Percentiles rank a stretch among this genome's conserved stretches.
Evolutionary conservation across 148 eudicot genomes (phyloP).

Genomic region (Cornus florida): DNA sequence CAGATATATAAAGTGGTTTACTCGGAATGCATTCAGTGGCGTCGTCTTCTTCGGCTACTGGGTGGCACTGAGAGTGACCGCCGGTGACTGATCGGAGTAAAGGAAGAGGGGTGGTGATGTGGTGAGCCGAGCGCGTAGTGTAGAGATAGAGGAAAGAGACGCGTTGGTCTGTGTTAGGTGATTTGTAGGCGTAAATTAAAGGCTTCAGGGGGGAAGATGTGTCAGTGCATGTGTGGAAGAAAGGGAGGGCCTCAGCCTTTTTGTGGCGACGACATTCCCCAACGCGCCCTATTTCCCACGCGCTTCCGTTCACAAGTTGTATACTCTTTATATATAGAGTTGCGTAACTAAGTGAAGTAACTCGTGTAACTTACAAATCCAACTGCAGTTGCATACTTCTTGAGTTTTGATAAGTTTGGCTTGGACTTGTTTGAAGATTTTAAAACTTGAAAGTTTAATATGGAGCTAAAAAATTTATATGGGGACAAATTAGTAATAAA

Average conservation of each 20-base stretch:
- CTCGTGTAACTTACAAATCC: too few species aligned
- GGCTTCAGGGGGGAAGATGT: slow-evolving; percentile 7
- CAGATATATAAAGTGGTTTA: neutral
- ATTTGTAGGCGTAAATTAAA: neutral
- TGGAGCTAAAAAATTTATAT: too few species aligned
- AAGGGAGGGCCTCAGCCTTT: slow-evolving; percentile 13
- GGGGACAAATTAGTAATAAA: too few species aligned
- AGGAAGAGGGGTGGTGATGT: neutral
- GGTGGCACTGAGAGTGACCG: neutral
- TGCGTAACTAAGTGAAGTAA: too few species aligned
- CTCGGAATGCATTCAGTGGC: neutral
- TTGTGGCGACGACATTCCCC: neutral
- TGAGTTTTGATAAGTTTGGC: too few species aligned
- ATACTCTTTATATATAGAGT: too few species aligned
- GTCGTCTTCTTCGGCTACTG: neutral
- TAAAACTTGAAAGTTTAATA: too few species aligned
- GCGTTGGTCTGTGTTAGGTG: neutral
- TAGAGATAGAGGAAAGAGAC: slow-evolving; percentile 7
- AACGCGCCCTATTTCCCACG: slow-evolving; percentile 9
- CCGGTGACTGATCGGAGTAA: slow-evolving; percentile 14
- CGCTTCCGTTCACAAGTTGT: neutral
- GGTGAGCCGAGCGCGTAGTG: neutral
- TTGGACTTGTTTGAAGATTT: too few species aligned
- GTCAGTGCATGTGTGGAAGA: slow-evolving; percentile 31
- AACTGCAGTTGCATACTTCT: too few species aligned